These are phyloP conservation scores for Fomitopsis schrenkii DNA, from an alignment of 1,284 basidiomycete species.

Conservation along the genomic window DNA sequence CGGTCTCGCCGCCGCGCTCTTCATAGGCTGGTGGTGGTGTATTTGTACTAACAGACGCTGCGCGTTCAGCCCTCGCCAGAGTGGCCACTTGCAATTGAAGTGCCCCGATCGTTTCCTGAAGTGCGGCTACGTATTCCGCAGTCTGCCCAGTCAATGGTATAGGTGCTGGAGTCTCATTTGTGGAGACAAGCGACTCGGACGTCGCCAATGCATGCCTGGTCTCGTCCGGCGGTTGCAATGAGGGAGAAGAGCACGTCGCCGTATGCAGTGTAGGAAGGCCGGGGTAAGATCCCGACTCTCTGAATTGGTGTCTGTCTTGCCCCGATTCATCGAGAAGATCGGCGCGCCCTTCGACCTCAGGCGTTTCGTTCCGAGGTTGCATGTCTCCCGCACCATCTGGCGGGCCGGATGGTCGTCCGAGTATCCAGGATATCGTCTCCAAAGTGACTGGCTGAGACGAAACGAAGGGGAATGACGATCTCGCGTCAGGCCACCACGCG, in stretches of 20 bases:
- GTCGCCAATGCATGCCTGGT: too few relatives aligned
- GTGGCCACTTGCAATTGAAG: background rate
- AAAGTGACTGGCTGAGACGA: background rate
- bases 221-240: too few relatives aligned
- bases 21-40: background rate
- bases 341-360: background rate
- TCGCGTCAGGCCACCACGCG: too few relatives aligned
- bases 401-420: background rate
- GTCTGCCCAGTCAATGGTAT: background rate
- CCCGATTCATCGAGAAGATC: too few relatives aligned
- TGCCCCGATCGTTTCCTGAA: background rate
- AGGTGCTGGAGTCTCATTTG: background rate
- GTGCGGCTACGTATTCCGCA: background rate
- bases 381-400: background rate
- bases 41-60: background rate
- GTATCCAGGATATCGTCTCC: background rate
- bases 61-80: background rate
- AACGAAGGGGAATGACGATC: too few relatives aligned
- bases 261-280: too few relatives aligned
- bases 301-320: too few relatives aligned
- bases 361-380: background rate
- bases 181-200: too few relatives aligned
- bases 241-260: too few relatives aligned
- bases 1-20: background rate
- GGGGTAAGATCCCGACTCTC: too few relatives aligned